These are phyloP conservation scores for Kodamaea fukazawae DNA, from an alignment of 805 yeast genomes.

Conservation along the genomic window DNA sequence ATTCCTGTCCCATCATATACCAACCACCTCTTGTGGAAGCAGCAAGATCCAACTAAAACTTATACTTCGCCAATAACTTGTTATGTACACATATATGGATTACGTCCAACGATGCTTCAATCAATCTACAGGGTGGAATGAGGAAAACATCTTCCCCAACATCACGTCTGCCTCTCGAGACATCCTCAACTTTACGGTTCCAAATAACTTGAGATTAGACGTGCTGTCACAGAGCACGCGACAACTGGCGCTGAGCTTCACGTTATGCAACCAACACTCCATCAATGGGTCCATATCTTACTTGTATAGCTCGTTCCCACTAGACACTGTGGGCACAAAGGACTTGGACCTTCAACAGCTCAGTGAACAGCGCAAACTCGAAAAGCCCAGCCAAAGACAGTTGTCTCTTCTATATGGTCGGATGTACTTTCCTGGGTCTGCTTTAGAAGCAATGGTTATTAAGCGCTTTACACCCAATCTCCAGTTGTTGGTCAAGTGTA, in stretches of 20 bases:
- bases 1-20: too few species aligned
- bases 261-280: slow-evolving; percentile 58
- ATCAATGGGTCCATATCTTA: slow-evolving; percentile 85
- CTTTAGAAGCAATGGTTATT: slow-evolving; percentile 82
- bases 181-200: slow-evolving; percentile 70
- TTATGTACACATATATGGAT: slow-evolving; percentile 84
- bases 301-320: slow-evolving; percentile 62
- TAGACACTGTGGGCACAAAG: slow-evolving; percentile 52
- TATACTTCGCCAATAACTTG: too few species aligned
- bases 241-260: slow-evolving; percentile 68
- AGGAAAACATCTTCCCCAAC: slow-evolving; percentile 72
- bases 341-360: slow-evolving; percentile 55
- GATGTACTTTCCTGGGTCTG: slow-evolving; percentile 82
- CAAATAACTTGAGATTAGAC: slow-evolving; percentile 61
- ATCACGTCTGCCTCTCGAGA: slow-evolving; percentile 68
- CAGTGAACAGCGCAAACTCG: too few species aligned
- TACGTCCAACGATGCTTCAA: slow-evolving; percentile 73
- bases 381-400: too few species aligned
- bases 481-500: slow-evolving; percentile 71
- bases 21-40: too few species aligned
- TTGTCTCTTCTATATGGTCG: slow-evolving; percentile 70
- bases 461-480: slow-evolving; percentile 56
- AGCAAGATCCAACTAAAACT: too few species aligned
- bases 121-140: slow-evolving; percentile 71
- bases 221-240: slow-evolving; percentile 69